Conservation (phyloP, 768 basidiomycete genomes). For the Leccinum fibrillosum region DNA sequence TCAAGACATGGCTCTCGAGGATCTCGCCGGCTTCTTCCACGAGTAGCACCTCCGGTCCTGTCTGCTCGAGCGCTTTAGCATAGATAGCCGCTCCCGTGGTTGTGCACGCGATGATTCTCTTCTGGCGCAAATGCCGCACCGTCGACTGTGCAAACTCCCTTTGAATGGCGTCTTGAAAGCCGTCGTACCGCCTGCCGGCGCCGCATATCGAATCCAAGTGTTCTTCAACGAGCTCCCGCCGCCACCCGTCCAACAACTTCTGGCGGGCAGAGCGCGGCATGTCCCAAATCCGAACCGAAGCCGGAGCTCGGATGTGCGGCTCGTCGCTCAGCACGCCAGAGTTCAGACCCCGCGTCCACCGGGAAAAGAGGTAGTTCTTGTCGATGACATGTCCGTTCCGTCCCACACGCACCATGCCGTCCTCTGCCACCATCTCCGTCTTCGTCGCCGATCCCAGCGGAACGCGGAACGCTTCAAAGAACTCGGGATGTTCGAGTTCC, state of each 20-base stretch:
- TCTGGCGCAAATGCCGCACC: constrained; percentile 34
- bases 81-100: constrained; percentile 70
- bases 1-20: constrained; percentile 62
- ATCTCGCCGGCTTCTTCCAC: constrained; percentile 77
- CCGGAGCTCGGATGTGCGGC: constrained; percentile 23
- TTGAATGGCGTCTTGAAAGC: constrained; percentile 29
- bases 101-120: constrained; percentile 64
- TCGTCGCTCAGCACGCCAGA: constrained; percentile 40
- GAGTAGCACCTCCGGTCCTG: constrained; percentile 47
- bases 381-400: constrained; percentile 36
- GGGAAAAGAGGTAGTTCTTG: constrained; percentile 41
- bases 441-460: constrained; percentile 20
- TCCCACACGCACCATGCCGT: constrained; percentile 47
- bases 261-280: constrained; percentile 31
- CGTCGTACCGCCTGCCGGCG: constrained; percentile 36
- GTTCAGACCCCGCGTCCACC: constrained; percentile 43
- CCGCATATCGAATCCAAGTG: constrained; percentile 30
- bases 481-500: constrained; percentile 43
- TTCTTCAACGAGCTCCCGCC: constrained; percentile 30
- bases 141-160: constrained; percentile 34
- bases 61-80: constrained; percentile 39
- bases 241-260: constrained; percentile 32
- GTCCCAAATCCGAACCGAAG: constrained; percentile 36
- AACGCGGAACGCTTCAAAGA: constrained; percentile 42
- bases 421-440: constrained; percentile 10